phyloP scores from a whole-genome alignment of 2,329 filamentous ascomycete genomes.

The Colletotrichum falcatum region DNA sequence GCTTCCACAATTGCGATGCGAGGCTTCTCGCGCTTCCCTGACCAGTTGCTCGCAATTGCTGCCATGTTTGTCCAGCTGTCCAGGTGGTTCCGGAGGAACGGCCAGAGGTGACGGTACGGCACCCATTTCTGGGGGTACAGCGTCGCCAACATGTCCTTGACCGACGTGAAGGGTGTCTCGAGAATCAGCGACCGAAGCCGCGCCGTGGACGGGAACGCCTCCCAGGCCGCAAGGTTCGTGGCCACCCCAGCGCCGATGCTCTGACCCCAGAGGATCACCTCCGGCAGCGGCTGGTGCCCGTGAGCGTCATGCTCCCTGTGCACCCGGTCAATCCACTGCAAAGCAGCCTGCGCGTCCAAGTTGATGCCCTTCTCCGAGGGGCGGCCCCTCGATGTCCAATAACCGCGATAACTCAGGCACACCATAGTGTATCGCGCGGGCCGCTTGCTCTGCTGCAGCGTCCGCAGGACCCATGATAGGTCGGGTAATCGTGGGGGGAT shows the following conservation, averaged over 20 bases:
- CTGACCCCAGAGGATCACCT: constrained; percentile 79
- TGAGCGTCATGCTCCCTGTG: constrained; percentile 47
- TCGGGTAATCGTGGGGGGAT: constrained; percentile 68
- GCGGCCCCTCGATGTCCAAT: constrained; percentile 81
- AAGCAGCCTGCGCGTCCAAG: constrained; percentile 72
- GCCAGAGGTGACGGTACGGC: constrained; percentile 80
- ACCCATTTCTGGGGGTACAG: constrained; percentile 85
- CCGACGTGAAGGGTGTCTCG: constrained; percentile 81
- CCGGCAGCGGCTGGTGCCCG: constrained; percentile 41
- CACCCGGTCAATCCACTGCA: constrained; percentile 68
- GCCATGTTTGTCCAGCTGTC: constrained; percentile 66
- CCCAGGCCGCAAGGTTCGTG: constrained; percentile 63
- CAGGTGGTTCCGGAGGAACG: constrained; percentile 76
- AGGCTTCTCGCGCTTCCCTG: constrained; percentile 41
- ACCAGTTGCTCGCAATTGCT: constrained; percentile 49
- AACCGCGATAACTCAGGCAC: constrained; percentile 76
- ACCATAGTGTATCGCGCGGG: constrained; percentile 60
- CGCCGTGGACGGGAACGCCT: constrained; percentile 52
- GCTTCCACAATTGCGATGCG: constrained; percentile 61
- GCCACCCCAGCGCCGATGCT: constrained; percentile 81
- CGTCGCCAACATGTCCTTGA: constrained; percentile 76
- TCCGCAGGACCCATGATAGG: constrained; percentile 64
- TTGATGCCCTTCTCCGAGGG: constrained; percentile 79
- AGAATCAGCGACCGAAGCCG: constrained; percentile 68
- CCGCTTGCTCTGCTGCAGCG: constrained; percentile 53